Conservation (phyloP, 2,329 filamentous ascomycete genomes). For the Fusarium pseudonygamai region DNA sequence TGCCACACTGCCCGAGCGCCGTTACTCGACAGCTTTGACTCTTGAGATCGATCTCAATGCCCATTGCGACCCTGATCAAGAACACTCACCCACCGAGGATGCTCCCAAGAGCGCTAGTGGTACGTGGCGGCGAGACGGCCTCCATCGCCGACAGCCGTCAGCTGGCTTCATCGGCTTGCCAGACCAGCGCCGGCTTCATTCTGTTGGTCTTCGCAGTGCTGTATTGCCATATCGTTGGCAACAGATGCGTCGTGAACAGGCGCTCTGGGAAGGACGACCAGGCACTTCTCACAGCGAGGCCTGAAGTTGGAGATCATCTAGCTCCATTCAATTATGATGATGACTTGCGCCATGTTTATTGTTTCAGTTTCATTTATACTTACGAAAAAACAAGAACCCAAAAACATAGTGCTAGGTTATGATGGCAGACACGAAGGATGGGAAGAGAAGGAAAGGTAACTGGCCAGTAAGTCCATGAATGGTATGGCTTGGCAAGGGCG, state of each 20-base stretch:
- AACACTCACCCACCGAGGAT: constrained; percentile 31
- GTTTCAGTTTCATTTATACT: background rate
- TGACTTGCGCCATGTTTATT: background rate
- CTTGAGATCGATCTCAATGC: constrained; percentile 35
- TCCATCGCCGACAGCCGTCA: constrained; percentile 39
- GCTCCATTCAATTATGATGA: background rate
- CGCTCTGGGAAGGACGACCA: constrained; percentile 37
- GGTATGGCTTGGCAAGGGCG: constrained; percentile 28
- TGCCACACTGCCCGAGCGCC: constrained; percentile 37
- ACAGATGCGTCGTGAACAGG: constrained; percentile 32
- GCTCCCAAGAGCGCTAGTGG: constrained; percentile 38
- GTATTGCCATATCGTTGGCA: constrained; percentile 43
- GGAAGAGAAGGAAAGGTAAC: constrained; percentile 12
- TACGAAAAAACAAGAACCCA: background rate
- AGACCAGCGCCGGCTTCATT: constrained; percentile 38
- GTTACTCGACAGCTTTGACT: constrained; percentile 40
- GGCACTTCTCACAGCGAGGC: constrained; percentile 41
- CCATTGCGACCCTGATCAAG: constrained; percentile 27
- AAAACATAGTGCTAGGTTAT: background rate
- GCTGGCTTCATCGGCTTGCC: constrained; percentile 41
- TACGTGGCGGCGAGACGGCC: constrained; percentile 2
- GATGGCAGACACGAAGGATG: background rate
- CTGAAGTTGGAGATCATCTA: background rate
- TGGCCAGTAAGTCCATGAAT: constrained; percentile 10
- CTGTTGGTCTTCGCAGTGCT: constrained; percentile 41